These are phyloP conservation scores for Cladosporium oxysporum DNA, from an alignment of 2,329 filamentous ascomycete genomes.

Conservation along the genomic window DNA sequence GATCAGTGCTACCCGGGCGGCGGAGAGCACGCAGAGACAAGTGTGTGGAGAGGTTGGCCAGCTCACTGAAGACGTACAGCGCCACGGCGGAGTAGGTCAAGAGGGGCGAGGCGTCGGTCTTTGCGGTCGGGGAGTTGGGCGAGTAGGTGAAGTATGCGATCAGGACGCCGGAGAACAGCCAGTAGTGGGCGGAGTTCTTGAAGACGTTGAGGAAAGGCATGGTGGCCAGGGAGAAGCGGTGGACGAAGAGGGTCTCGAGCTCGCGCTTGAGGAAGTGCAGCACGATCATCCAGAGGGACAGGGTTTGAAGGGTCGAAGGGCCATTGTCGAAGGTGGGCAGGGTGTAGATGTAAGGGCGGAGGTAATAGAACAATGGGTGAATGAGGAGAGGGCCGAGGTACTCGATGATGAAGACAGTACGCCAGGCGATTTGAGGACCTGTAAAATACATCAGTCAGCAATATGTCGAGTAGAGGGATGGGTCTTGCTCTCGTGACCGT, in stretches of 20 bases:
- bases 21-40: conserved; percentile 75
- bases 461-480: not conserved
- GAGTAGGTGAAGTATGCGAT: conserved; percentile 84
- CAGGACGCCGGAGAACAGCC: conserved; percentile 77
- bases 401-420: conserved; percentile 91
- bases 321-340: conserved; percentile 39
- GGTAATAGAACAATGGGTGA: conserved; percentile 70
- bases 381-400: conserved; percentile 90
- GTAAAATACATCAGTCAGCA: not conserved
- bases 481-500: conserved; percentile 36
- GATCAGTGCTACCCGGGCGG: conserved; percentile 75
- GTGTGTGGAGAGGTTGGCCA: conserved; percentile 79
- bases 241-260: conserved; percentile 88
- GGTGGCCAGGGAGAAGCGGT: conserved; percentile 91
- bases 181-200: conserved; percentile 96
- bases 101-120: conserved; percentile 45
- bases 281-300: conserved; percentile 72
- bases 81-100: conserved; percentile 69
- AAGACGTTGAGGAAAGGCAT: conserved; percentile 92
- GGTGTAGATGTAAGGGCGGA: conserved; percentile 73
- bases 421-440: conserved; percentile 91
- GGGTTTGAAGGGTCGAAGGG: conserved; percentile 67
- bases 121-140: conserved; percentile 68
- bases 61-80: conserved; percentile 75
- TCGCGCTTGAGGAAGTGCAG: conserved; percentile 94